Percentiles rank a stretch among this genome's conserved stretches.
Evolutionary conservation across 2,329 filamentous ascomycete species (phyloP).

Genomic region (Fusarium xylarioides): DNA sequence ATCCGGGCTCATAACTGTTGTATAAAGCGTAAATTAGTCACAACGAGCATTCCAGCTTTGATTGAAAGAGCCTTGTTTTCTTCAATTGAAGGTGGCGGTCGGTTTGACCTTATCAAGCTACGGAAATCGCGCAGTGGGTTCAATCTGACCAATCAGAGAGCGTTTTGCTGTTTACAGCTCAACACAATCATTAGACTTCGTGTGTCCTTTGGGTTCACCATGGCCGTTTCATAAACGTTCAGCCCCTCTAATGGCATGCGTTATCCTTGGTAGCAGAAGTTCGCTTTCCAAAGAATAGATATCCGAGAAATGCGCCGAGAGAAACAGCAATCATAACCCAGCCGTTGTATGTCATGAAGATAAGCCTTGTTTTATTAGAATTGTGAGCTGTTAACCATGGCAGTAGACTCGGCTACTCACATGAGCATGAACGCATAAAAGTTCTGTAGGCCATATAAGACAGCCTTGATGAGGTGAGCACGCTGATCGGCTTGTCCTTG

Average conservation of each 20-base stretch:
- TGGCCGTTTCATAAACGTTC: background rate
- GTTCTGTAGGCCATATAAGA: slow-evolving; percentile 89
- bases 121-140: too few species aligned
- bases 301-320: slow-evolving; percentile 88
- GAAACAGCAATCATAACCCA: slow-evolving; percentile 95
- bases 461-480: slow-evolving; percentile 80
- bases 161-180: too few species aligned
- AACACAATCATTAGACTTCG: background rate
- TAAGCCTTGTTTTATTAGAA: slow-evolving; percentile 69
- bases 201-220: background rate
- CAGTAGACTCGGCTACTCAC: slow-evolving; percentile 63
- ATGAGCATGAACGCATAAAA: slow-evolving; percentile 99
- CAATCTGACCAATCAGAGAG: too few species aligned
- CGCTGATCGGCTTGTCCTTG: slow-evolving; percentile 69
- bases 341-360: slow-evolving; percentile 99
- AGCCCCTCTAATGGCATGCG: slow-evolving; percentile 55
- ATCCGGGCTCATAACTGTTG: too few species aligned
- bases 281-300: slow-evolving; percentile 79
- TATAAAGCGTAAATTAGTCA: too few species aligned
- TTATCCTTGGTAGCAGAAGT: slow-evolving; percentile 82
- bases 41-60: too few species aligned
- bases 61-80: too few species aligned
- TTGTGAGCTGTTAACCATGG: background rate
- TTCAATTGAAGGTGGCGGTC: too few species aligned
- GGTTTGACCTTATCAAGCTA: too few species aligned